Base-by-base conservation (phyloP, 83 land plant species). In the Picea abies region DNA sequence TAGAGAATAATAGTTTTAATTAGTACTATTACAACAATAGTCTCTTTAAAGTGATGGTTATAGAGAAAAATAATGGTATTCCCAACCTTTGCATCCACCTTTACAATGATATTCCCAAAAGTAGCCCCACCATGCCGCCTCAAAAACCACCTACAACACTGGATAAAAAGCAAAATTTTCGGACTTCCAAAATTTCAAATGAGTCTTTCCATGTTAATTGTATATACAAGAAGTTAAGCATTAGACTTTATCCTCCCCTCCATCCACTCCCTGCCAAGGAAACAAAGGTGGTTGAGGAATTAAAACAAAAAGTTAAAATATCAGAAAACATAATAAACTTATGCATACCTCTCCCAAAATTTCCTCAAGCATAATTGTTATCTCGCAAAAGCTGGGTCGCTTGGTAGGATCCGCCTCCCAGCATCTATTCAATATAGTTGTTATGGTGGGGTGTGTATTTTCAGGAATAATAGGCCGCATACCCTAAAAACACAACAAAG, bases 341-440 rank as follows among this genome's bases (percentile, higher is more conserved):
- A 9, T 26, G 26, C 17, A 77, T 56, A 87, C 79, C 71, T 84
- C 86, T 71, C 81, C 23, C 12, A 85, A 64, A 39, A 92, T 87
- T 16, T 75, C 70, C 73, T 93, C 90, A 61, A 93, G 90, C 83
- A 89, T 91, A 72, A 41, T 49, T 49, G 60, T 83, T 47, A 90
- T 88, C n/a, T 87, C 88, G 0, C 88, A 60, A 80, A 93, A 93
- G 60, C 91, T 77, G n/a, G 93, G 95, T 2, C 95, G 80, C 29
- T 82, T 81, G 44, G 35, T 17, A n/a, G 95, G 95, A 79, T 10
- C 78, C n/a, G 76, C 76, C 5, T 89, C 90, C 95, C 95, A 93
- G 79, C 95, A 93, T 84, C 85, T 89, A 80, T 82, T 82, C 89
- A 93, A 89, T 82, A 93, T 41, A 29, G 87, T 84, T 32, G 84